Evolutionary conservation across 2,329 filamentous ascomycete species (phyloP), one percentile per base, ranked within the genome.

Genomic region (Fusarium ramigenum): DNA sequence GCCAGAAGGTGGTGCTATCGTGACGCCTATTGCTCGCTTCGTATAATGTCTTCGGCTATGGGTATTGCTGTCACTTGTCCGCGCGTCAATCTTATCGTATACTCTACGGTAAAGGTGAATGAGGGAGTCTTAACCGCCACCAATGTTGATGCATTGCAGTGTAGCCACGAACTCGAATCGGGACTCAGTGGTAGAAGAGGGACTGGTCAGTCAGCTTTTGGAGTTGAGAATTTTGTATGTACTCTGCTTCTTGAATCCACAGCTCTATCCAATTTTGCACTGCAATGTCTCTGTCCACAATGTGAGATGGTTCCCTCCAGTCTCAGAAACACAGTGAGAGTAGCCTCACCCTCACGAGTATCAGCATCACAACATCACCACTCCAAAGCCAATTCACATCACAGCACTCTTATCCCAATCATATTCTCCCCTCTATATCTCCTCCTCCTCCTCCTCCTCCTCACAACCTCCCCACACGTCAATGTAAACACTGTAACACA

Each of bases 401-500:
- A 30, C 19, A 34, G 34, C 21, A 23, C 30, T 19, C 1, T n/a
- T 16, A 21, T 8, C 14, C 43, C 54, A 12, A 40, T 44, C 37
- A 36, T 36, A n/a, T 7, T 32, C 11, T 23, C 12, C 25, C 21
- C 23, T 19, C 15, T 42, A 12, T 16, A 14, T 34, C 10, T 3
- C 16, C 21, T 44, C 36, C n/a, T 34, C 47, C 10, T 3, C 16
- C 21, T 44, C 36, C n/a, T 34, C 47, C n/a, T 34, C 47, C n/a
- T 44, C 60, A 32, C 19, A 18, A 12, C 19, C 37, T 57, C 46
- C 42, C 69, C 68, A 53, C 57, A 53, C 39, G 34, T 49, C n/a
- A 60, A 70, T 19, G 30, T 54, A 56, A 67, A 37, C 53, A 30
- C 23, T 3, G 59, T 71, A 21, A 9, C 58, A 72, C 68, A 47